Conservation (phyloP, 257 asterid species). For the Verbena officinalis region DNA sequence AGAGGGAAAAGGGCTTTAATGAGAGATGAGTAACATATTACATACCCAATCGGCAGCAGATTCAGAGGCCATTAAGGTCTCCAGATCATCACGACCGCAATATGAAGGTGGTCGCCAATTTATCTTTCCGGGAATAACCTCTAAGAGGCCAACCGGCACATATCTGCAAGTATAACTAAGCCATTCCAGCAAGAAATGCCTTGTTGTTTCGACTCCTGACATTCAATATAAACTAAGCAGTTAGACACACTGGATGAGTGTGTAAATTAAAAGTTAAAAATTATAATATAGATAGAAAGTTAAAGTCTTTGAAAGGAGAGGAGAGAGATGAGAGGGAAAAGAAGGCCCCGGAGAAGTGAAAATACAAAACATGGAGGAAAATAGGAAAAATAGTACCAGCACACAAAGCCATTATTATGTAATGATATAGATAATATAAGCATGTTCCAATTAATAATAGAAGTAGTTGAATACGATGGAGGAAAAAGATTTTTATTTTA, state of each 20-base stretch:
- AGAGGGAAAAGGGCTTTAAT: background rate
- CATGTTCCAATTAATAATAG: no score
- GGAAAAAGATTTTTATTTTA: background rate
- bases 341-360: no score
- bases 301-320: no score
- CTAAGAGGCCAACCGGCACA: constrained; percentile 88
- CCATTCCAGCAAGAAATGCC: constrained; percentile 95
- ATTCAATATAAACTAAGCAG: constrained; percentile 29
- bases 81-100: constrained; percentile 89
- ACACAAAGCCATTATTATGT: no score
- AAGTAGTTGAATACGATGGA: no score
- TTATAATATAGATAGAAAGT: no score
- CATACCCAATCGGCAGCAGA: constrained; percentile 98
- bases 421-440: no score
- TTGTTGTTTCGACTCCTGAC: constrained; percentile 90
- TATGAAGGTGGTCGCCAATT: constrained; percentile 95
- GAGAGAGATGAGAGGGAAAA: no score
- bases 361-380: no score
- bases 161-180: constrained; percentile 85
- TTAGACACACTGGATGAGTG: no score
- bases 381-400: no score
- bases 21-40: constrained; percentile 22
- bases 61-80: constrained; percentile 94
- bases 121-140: constrained; percentile 71
- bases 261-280: no score